These are phyloP conservation scores for Pseudogymnoascus sp. DNA, from an alignment of 2,329 filamentous ascomycete genomes.

Conservation along the genomic window DNA sequence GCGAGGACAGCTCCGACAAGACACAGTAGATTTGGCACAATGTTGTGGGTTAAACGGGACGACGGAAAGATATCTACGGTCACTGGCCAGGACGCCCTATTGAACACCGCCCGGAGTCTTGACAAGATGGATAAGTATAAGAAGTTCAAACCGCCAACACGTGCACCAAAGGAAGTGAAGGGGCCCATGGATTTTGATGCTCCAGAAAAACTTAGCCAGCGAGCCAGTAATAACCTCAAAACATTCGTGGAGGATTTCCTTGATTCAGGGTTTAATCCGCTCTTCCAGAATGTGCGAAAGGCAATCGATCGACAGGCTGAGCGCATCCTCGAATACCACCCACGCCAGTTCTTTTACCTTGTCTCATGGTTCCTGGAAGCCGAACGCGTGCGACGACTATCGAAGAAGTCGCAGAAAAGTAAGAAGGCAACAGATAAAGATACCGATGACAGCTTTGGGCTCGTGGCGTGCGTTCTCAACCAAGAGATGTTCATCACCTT, in stretches of 20 bases:
- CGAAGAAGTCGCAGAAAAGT: constrained; percentile 46
- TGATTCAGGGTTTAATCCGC: constrained; percentile 88
- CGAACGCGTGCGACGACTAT: constrained; percentile 62
- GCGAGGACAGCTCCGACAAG: constrained; percentile 72
- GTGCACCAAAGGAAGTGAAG: constrained; percentile 50
- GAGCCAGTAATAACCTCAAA: constrained; percentile 68
- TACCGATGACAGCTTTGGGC: constrained; percentile 67
- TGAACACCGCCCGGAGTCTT: constrained; percentile 62
- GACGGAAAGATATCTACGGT: constrained; percentile 72
- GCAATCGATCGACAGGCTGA: constrained; percentile 85
- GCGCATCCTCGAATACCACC: constrained; percentile 67
- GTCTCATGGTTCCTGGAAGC: constrained; percentile 88
- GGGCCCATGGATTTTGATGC: constrained; percentile 69
- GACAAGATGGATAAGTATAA: constrained; percentile 87
- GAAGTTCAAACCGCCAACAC: constrained; percentile 75
- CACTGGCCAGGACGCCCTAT: constrained; percentile 78
- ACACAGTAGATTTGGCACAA: constrained; percentile 91
- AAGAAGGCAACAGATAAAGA: constrained; percentile 36
- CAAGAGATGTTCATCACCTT: constrained; percentile 91
- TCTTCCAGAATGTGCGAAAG: constrained; percentile 77
- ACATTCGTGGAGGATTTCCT: constrained; percentile 87
- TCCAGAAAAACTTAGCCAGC: constrained; percentile 57
- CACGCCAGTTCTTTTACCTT: constrained; percentile 83
- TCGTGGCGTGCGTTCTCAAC: constrained; percentile 82
- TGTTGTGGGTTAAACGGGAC: constrained; percentile 90